phyloP scores from a whole-genome alignment of 176 grass and related monocot genomes.

The sorghum (Sorghum bicolor) region DNA sequence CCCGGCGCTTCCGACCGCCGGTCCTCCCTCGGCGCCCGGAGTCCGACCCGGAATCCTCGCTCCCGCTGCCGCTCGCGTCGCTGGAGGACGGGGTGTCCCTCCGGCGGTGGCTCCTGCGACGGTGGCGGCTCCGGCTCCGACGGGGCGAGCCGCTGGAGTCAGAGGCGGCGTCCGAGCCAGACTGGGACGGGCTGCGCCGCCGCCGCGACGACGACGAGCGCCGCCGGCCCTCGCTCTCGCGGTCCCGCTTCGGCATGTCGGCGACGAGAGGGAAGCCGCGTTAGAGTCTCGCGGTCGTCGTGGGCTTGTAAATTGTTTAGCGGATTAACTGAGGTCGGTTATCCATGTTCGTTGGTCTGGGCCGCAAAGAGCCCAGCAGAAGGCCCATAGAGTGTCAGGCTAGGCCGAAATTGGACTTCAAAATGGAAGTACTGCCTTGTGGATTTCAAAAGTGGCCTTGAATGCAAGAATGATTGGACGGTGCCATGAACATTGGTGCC shows the following conservation, averaged over 20 bases:
- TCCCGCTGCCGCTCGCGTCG: constrained; percentile 40
- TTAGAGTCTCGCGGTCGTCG: not conserved
- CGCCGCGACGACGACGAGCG: constrained; percentile 43
- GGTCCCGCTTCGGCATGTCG: constrained; percentile 47
- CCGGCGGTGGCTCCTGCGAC: constrained; percentile 32
- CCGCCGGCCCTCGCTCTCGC: constrained; percentile 31
- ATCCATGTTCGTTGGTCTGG: not conserved
- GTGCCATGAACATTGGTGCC: too few species aligned
- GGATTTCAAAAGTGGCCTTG: too few species aligned
- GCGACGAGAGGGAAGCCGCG: not conserved
- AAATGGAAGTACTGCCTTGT: not conserved
- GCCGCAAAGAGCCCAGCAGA: not conserved
- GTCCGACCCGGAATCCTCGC: constrained; percentile 47
- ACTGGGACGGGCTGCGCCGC: constrained; percentile 38
- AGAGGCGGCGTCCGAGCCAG: constrained; percentile 26
- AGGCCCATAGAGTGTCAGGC: not conserved
- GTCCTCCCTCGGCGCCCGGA: constrained; percentile 9
- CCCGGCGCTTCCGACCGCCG: constrained; percentile 28
- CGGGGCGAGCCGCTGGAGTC: constrained; percentile 26
- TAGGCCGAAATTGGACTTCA: not conserved
- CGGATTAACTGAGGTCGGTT: not conserved
- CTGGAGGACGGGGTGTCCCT: constrained; percentile 42
- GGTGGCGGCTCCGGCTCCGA: constrained; percentile 26
- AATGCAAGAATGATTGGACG: too few species aligned
- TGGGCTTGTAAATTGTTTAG: not conserved